phyloP scores from a whole-genome alignment of 768 basidiomycete genomes.

The Botryobasidium botryosum region DNA sequence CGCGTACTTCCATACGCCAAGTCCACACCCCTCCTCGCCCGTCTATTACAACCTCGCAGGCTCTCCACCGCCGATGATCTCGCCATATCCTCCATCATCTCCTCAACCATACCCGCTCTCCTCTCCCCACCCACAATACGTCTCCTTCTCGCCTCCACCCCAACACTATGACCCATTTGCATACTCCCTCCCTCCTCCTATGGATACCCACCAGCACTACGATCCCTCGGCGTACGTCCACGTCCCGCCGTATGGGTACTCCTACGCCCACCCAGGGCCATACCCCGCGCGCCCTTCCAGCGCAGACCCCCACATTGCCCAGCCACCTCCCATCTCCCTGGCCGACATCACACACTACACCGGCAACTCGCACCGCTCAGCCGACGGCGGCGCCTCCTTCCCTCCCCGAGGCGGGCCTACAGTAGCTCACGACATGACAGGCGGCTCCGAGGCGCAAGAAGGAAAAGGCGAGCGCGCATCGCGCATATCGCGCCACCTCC shows the following conservation, averaged over 20 bases:
- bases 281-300: neutral
- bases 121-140: neutral
- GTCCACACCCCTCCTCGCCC: too few species aligned
- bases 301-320: too few species aligned
- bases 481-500: conserved; percentile 41
- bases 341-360: too few species aligned
- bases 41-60: too few species aligned
- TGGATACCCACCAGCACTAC: conserved; percentile 20
- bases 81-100: neutral
- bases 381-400: too few species aligned
- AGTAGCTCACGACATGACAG: too few species aligned
- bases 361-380: too few species aligned
- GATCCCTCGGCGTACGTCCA: neutral
- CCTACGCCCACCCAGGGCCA: conserved; percentile 9
- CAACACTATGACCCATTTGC: conserved; percentile 2
- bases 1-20: too few species aligned
- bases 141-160: conserved; percentile 3
- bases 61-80: conserved; percentile 6
- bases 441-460: too few species aligned
- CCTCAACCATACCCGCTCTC: conserved; percentile 4
- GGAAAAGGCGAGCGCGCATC: conserved; percentile 43
- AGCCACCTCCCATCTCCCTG: too few species aligned
- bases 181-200: neutral
- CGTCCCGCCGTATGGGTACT: conserved; percentile 15
- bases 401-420: too few species aligned